These are phyloP conservation scores for Neurospora sp. DNA, from an alignment of 2,329 filamentous ascomycete genomes.

Conservation along the genomic window DNA sequence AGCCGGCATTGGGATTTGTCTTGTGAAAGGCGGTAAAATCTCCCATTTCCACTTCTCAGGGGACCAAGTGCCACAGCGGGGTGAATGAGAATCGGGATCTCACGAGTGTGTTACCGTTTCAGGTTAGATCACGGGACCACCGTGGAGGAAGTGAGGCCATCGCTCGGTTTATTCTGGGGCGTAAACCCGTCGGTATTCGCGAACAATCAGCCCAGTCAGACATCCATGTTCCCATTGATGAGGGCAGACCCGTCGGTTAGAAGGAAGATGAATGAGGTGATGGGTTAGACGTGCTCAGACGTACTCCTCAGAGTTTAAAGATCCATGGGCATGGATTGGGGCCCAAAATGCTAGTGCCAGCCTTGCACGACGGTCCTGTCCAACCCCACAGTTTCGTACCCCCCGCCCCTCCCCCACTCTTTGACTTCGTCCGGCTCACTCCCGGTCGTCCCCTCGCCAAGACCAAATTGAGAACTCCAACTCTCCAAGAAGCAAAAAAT, in stretches of 20 bases:
- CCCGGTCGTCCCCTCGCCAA: background rate
- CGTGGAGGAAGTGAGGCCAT: background rate
- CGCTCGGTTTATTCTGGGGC: background rate
- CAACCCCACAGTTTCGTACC: background rate
- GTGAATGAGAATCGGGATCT: background rate
- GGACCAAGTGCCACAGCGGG: background rate
- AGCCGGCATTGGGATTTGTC: background rate
- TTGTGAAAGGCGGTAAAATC: background rate
- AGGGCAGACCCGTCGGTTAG: background rate
- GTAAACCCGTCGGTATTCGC: constrained; percentile 6
- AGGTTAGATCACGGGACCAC: background rate
- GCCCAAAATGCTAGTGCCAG: background rate
- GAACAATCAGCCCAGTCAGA: background rate
- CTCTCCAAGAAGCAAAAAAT: background rate
- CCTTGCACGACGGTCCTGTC: background rate
- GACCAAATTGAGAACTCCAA: background rate
- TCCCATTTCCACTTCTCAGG: background rate
- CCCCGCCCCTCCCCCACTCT: background rate
- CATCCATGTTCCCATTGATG: background rate
- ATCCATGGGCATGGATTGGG: background rate
- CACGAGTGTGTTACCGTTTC: background rate
- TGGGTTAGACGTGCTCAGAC: background rate
- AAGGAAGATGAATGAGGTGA: background rate
- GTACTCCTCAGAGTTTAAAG: background rate
- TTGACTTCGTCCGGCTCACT: background rate